Conservation (phyloP, 306 rosid species). For the Prinsepia uniflora region DNA sequence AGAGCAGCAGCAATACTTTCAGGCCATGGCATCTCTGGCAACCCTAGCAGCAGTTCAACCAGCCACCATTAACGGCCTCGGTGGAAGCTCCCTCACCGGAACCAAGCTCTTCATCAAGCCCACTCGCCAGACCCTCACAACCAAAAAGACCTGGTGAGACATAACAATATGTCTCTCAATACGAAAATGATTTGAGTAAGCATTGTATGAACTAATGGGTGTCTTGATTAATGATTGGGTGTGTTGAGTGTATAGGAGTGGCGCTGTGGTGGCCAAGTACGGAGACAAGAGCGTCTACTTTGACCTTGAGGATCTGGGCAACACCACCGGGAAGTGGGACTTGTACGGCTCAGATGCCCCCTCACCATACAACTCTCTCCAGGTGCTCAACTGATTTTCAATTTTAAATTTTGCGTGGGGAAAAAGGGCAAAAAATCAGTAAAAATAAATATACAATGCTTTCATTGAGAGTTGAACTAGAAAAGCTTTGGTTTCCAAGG, state of each 20-base stretch:
- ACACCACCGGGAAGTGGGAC: constrained; percentile 99
- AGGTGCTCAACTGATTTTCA: constrained; percentile 38
- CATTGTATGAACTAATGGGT: background rate
- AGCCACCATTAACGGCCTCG: constrained; percentile 58
- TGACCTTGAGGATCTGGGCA: constrained; percentile 85
- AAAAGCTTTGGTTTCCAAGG: background rate
- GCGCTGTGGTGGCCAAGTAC: constrained; percentile 82
- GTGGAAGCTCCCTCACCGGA: constrained; percentile 73
- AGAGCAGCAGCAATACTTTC: background rate
- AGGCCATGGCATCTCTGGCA: constrained; percentile 73
- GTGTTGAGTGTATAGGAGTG: constrained; percentile 39
- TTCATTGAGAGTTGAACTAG: constrained; percentile 35
- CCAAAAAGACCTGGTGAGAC: constrained; percentile 54
- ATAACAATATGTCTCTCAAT: background rate
- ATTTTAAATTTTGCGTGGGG: background rate
- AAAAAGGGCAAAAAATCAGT: background rate
- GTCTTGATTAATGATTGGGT: background rate
- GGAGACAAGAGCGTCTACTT: constrained; percentile 96
- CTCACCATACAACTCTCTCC: constrained; percentile 93
- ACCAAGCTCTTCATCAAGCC: constrained; percentile 65
- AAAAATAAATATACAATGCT: background rate
- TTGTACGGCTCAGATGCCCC: constrained; percentile 97
- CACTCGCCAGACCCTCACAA: constrained; percentile 52
- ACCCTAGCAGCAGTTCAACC: constrained; percentile 71
- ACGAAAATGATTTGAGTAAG: too few species aligned